These are phyloP conservation scores for Phytophthora sansomeana DNA, from an alignment of 352 stramenopile species.

Conservation along the genomic window DNA sequence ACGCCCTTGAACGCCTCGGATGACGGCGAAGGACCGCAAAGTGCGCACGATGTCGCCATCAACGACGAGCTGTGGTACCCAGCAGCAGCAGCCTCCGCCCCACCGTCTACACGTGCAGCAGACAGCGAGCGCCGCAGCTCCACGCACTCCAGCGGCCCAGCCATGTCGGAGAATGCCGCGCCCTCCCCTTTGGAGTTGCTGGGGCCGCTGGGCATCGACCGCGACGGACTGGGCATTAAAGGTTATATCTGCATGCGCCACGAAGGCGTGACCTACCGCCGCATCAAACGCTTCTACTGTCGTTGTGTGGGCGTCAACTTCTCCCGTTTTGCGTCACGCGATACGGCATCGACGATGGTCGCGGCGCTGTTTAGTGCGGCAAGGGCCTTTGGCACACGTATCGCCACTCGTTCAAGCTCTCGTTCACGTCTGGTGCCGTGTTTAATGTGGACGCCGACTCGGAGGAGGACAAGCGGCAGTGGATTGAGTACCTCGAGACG, in stretches of 20 bases:
- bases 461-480: conserved; percentile 80
- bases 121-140: conserved; percentile 30
- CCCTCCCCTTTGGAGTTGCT: conserved; percentile 37
- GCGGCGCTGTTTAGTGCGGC: conserved; percentile 72
- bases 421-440: conserved; percentile 72
- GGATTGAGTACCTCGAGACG: conserved; percentile 81
- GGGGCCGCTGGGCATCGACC: conserved; percentile 49
- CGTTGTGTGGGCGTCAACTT: conserved; percentile 85
- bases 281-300: conserved; percentile 89
- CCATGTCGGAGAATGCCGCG: conserved; percentile 37
- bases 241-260: conserved; percentile 85
- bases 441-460: conserved; percentile 85
- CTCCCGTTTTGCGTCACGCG: conserved; percentile 72
- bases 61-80: conserved; percentile 28
- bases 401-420: conserved; percentile 86
- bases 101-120: conserved; percentile 20
- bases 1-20: conserved; percentile 26
- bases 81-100: conserved; percentile 14
- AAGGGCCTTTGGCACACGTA: conserved; percentile 86
- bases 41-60: conserved; percentile 9
- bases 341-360: conserved; percentile 64
- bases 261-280: conserved; percentile 84
- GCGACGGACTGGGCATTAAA: conserved; percentile 76
- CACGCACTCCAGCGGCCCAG: conserved; percentile 14
- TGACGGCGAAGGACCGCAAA: too few species aligned